Percentiles rank a stretch among this genome's conserved stretches.
Evolutionary conservation across 306 rosid genomes (phyloP).

Genomic region (Dryas drummondii): DNA sequence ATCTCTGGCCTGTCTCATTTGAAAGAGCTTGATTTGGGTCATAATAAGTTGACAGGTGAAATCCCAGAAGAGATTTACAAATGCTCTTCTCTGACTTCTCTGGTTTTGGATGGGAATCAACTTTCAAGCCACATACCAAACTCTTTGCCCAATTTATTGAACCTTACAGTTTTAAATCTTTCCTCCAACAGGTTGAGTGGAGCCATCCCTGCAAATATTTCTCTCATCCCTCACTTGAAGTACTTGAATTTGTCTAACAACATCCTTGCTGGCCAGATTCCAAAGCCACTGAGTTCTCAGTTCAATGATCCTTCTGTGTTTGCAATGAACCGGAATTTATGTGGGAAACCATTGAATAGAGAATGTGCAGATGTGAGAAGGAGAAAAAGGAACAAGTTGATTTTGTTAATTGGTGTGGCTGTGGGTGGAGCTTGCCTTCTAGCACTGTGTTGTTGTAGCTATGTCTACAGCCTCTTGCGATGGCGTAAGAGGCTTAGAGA

Average conservation of each 20-base stretch:
- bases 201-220: constrained; percentile 45
- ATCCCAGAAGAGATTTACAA: constrained; percentile 61
- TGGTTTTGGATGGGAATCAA: constrained; percentile 54
- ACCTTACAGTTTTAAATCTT: constrained; percentile 48
- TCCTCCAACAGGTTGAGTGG: constrained; percentile 69
- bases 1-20: constrained; percentile 47
- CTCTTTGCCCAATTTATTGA: constrained; percentile 50
- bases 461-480: constrained; percentile 63
- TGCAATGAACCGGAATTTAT: constrained; percentile 47
- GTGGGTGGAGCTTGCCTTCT: constrained; percentile 53
- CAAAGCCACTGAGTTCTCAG: constrained; percentile 42
- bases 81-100: constrained; percentile 53
- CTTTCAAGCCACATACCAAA: constrained; percentile 61
- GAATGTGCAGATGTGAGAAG: constrained; percentile 55
- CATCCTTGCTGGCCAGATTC: constrained; percentile 70
- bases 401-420: constrained; percentile 52
- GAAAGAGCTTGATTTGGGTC: constrained; percentile 63
- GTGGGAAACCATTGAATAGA: constrained; percentile 63
- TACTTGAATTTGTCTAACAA: constrained; percentile 58
- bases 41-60: constrained; percentile 57
- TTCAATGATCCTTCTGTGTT: constrained; percentile 51
- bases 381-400: constrained; percentile 53
- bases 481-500: constrained; percentile 75
- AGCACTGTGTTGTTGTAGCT: constrained; percentile 67
- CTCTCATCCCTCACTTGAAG: constrained; percentile 42